Evolutionary conservation across 2,329 filamentous ascomycete species (phyloP), one percentile per base, ranked within the genome.

Genomic region (Helminthosporium solani): DNA sequence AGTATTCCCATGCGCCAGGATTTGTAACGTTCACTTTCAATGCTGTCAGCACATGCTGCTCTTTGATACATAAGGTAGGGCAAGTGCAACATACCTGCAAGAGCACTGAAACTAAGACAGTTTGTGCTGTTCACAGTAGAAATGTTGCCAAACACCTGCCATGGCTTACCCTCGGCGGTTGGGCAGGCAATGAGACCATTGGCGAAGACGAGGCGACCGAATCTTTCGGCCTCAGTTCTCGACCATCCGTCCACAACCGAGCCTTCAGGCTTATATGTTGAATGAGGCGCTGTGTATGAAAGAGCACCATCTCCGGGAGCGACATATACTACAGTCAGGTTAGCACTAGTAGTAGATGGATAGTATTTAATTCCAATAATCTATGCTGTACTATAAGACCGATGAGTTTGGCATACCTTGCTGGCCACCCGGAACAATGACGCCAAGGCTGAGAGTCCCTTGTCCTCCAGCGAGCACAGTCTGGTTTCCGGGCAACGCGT

Each of bases 391-490:
- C n/a, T n/a, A n/a, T n/a, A n/a, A n/a, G n/a, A n/a, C n/a, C 2
- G 6, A 21, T 21, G 19, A 28, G 19, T 16, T 20, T n/a, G 7
- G 43, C 47, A 14, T 49, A 61, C 58, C 74, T 46, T 75, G 68
- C 57, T 87, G 83, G 20, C 84, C 84, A 21, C 83, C 83, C 4
- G 83, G 82, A 3, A 85, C 83, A 23, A 75, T 61, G 25, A 81
- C 76, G 27, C 71, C 67, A 59, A 80, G 38, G n/a, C 48, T 45
- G 4, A 68, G 60, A 9, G 51, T 60, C 1, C 33, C 31, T 23
- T 63, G 42, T 35, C 70, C 67, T 23, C 73, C 68, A 28, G 67
- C 59, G 38, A 80, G 66, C 7, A 75, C 72, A 7, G 78, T 81
- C 20, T 61, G 52, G 46, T 73, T 76, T 15, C 76, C 77, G 0